Evolutionary conservation across 192 early-diverging fungal genomes (phyloP).

Genomic region (Coemansia sp.): DNA sequence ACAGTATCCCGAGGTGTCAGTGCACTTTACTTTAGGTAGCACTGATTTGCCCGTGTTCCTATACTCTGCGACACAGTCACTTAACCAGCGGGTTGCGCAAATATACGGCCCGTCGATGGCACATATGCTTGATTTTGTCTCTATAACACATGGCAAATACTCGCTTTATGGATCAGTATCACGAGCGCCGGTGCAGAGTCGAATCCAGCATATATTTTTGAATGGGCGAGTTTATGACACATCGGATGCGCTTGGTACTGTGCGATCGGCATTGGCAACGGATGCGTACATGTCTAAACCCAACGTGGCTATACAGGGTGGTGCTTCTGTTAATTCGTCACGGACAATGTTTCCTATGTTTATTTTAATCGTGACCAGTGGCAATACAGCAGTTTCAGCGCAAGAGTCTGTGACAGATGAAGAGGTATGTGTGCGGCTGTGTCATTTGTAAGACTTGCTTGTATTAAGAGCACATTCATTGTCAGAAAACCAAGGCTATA

Average conservation of each 20-base stretch:
- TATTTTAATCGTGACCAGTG: constrained; percentile 22
- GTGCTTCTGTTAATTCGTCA: neutral
- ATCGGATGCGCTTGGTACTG: constrained; percentile 17
- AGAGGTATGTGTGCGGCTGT: neutral
- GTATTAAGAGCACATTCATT: too few species aligned
- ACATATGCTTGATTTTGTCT: constrained; percentile 28
- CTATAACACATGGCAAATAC: constrained; percentile 20
- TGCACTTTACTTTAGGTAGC: constrained; percentile 22
- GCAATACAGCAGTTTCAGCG: neutral
- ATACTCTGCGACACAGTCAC: constrained; percentile 24
- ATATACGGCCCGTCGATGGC: constrained; percentile 30
- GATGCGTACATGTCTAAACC: constrained; percentile 17
- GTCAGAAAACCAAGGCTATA: too few species aligned
- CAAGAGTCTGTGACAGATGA: neutral
- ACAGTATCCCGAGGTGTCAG: constrained; percentile 24
- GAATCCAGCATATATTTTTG: constrained; percentile 40
- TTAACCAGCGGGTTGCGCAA: constrained; percentile 42
- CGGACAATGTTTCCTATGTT: constrained; percentile 23
- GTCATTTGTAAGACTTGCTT: too few species aligned
- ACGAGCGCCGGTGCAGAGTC: constrained; percentile 16
- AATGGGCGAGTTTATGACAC: constrained; percentile 11
- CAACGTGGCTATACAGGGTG: neutral
- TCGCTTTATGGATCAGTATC: constrained; percentile 39
- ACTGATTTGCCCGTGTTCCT: constrained; percentile 11
- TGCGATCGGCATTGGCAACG: constrained; percentile 15